Conservation (phyloP, 2,329 filamentous ascomycete species). For the Beauveria sp. region DNA sequence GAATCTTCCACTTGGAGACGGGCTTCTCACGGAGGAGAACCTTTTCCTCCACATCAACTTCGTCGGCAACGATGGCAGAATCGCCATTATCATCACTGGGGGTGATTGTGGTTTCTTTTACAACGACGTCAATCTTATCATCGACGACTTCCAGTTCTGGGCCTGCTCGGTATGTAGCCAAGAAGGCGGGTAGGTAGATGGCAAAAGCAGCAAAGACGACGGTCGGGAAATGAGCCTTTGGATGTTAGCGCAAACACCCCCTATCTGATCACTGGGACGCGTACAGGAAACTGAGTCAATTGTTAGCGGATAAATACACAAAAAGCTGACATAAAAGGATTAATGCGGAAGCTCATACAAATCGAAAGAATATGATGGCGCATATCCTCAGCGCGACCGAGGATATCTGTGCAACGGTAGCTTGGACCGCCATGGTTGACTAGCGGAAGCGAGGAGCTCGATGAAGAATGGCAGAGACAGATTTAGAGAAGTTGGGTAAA, state of each 20-base stretch:
- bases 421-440: constrained; percentile 24
- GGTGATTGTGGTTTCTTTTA: constrained; percentile 38
- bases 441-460: background rate
- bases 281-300: constrained; percentile 28
- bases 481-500: background rate
- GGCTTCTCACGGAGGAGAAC: constrained; percentile 51
- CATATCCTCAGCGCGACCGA: constrained; percentile 31
- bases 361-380: constrained; percentile 29
- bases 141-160: constrained; percentile 51
- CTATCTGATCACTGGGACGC: constrained; percentile 9
- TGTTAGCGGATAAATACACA: constrained; percentile 11
- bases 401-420: constrained; percentile 25
- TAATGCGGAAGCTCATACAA: constrained; percentile 20
- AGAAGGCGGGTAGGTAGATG: constrained; percentile 57
- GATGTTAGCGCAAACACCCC: constrained; percentile 9
- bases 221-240: constrained; percentile 37
- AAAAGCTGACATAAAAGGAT: background rate
- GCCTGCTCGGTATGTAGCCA: constrained; percentile 49
- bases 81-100: constrained; percentile 21
- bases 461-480: background rate
- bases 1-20: constrained; percentile 50
- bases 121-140: constrained; percentile 50
- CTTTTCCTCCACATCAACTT: constrained; percentile 57
- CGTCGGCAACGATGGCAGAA: constrained; percentile 32
- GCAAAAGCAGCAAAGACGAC: constrained; percentile 55